phyloP scores from a whole-genome alignment of 2,329 filamentous ascomycete species.

The Calonectria crousiana region DNA sequence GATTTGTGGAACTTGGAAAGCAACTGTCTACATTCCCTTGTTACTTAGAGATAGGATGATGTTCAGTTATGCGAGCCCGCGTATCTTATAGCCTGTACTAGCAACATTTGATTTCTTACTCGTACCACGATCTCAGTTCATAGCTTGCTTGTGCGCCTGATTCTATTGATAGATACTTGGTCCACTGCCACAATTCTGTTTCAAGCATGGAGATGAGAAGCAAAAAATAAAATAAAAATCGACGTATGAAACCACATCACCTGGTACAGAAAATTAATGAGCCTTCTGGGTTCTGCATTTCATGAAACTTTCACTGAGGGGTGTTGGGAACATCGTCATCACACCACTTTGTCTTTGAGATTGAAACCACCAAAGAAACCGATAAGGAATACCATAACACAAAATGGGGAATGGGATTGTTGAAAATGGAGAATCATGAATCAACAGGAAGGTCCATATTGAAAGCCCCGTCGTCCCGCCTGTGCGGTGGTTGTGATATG shows the following conservation, averaged over 20 bases:
- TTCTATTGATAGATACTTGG: background rate
- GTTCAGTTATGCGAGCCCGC: background rate
- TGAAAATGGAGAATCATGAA: background rate
- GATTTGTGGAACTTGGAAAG: background rate
- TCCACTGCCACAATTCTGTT: background rate
- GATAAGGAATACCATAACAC: background rate
- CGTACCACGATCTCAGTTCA: background rate
- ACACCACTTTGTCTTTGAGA: background rate
- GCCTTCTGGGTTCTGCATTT: background rate
- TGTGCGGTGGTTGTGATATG: background rate
- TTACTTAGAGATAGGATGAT: background rate
- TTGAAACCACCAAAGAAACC: background rate
- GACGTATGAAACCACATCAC: background rate
- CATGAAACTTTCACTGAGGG: background rate
- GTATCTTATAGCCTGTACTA: background rate
- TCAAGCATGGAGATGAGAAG: background rate
- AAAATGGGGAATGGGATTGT: background rate
- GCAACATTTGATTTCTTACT: background rate
- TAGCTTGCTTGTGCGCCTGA: background rate
- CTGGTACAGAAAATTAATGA: background rate
- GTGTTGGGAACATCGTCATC: background rate
- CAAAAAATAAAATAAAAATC: background rate
- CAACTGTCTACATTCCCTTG: background rate
- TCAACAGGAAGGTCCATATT: background rate
- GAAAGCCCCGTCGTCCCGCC: background rate